These are phyloP conservation scores for Lentinula sp. DNA, from an alignment of 768 basidiomycete genomes.

Conservation along the genomic window DNA sequence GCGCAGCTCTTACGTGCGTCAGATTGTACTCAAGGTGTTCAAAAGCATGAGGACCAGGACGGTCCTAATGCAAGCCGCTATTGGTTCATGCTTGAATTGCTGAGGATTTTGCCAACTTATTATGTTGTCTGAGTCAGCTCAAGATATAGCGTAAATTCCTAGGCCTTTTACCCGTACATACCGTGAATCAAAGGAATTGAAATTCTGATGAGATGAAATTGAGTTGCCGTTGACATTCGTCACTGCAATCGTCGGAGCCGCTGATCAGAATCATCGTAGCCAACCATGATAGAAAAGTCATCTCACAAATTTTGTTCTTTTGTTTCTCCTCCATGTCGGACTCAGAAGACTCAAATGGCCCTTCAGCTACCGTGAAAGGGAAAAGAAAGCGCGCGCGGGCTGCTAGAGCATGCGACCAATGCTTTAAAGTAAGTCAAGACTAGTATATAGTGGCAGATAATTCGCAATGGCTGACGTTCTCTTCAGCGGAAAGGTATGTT, in stretches of 20 bases:
- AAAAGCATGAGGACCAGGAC: conserved; percentile 13
- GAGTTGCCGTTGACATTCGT: background rate
- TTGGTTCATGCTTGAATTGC: conserved; percentile 60
- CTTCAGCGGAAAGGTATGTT: background rate
- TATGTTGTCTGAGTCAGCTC: conserved; percentile 14
- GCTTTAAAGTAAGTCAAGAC: background rate
- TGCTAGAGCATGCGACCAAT: background rate
- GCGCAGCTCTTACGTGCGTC: conserved; percentile 52
- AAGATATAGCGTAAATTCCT: too few species aligned
- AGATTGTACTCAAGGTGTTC: conserved; percentile 8
- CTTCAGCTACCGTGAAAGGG: background rate
- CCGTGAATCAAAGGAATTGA: background rate
- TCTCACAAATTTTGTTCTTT: background rate
- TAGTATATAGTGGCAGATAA: background rate
- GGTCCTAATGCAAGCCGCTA: conserved; percentile 21
- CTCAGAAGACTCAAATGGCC: background rate
- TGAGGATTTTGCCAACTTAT: conserved; percentile 49
- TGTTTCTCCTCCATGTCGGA: background rate
- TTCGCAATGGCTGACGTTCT: background rate
- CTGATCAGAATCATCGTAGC: background rate
- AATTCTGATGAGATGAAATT: background rate
- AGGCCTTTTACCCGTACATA: background rate
- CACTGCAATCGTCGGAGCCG: background rate
- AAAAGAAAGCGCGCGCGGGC: background rate
- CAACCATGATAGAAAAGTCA: background rate